These are phyloP conservation scores for Platanus orientalis DNA, from an alignment of 164 flowering plant genomes.

Conservation along the genomic window DNA sequence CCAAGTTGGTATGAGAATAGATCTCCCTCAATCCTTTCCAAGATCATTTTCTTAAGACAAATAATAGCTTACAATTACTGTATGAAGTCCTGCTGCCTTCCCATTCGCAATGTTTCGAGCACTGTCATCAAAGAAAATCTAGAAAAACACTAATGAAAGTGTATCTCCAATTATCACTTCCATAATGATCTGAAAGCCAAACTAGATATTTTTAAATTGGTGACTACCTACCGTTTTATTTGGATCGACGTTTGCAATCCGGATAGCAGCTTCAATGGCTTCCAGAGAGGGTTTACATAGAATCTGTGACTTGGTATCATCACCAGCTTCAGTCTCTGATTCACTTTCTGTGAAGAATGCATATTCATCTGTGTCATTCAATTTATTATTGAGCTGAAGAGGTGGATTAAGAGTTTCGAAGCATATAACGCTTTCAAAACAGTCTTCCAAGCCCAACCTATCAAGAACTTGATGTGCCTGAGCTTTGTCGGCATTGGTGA, in stretches of 20 bases:
- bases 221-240: slow-evolving; percentile 71
- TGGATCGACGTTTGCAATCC: slow-evolving; percentile 64
- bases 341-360: too few species aligned
- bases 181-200: too few species aligned
- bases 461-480: slow-evolving; percentile 59
- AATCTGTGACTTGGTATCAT: slow-evolving; percentile 23
- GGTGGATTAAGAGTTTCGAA: slow-evolving; percentile 89
- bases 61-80: slow-evolving; percentile 72
- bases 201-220: too few species aligned
- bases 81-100: slow-evolving; percentile 81
- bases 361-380: too few species aligned
- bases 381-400: slow-evolving; percentile 9
- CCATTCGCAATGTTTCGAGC: slow-evolving; percentile 72
- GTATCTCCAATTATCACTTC: too few species aligned
- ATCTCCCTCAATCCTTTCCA: too few species aligned
- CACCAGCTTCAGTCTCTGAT: slow-evolving; percentile 1
- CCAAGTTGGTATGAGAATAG: too few species aligned
- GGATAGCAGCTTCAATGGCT: slow-evolving; percentile 75
- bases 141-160: too few species aligned
- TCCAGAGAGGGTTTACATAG: slow-evolving; percentile 81
- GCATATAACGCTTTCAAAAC: slow-evolving; percentile 93
- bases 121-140: slow-evolving; percentile 97
- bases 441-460: slow-evolving; percentile 76
- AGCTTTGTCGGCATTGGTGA: slow-evolving; percentile 76
- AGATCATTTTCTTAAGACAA: too few species aligned